Percentiles rank a stretch among this genome's conserved stretches.
Evolutionary conservation across 2,329 filamentous ascomycete genomes (phyloP).

Genomic region (Colletotrichum nymphaeae): DNA sequence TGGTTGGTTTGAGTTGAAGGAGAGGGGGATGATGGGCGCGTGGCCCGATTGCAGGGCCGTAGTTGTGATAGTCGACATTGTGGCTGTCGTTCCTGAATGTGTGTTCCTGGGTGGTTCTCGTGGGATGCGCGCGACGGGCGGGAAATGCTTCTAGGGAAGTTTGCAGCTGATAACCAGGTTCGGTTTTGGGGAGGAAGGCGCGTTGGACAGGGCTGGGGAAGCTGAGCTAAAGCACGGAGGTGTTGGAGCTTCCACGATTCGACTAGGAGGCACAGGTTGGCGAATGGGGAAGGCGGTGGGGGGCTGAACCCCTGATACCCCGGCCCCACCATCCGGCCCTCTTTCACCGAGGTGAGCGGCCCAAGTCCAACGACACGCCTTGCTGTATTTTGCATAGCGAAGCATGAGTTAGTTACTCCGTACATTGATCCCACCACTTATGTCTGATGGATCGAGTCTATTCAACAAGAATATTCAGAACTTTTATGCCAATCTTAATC

Average conservation of each 20-base stretch:
- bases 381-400: background rate
- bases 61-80: slow-evolving; percentile 87
- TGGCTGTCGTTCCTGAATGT: slow-evolving; percentile 32
- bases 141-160: background rate
- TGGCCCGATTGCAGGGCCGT: slow-evolving; percentile 81
- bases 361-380: background rate
- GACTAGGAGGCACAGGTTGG: background rate
- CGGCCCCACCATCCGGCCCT: background rate
- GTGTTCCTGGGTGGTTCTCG: background rate
- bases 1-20: slow-evolving; percentile 91
- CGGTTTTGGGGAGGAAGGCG: background rate
- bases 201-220: slow-evolving; percentile 7
- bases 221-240: slow-evolving; percentile 5
- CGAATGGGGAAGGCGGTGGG: slow-evolving; percentile 1
- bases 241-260: slow-evolving; percentile 14
- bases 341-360: slow-evolving; percentile 7
- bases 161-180: background rate
- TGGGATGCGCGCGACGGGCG: background rate
- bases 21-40: slow-evolving; percentile 81
- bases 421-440: too few species aligned
- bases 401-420: too few species aligned
- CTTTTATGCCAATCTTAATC: too few species aligned
- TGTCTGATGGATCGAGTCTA: too few species aligned
- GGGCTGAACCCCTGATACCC: background rate
- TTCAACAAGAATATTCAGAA: too few species aligned